Evolutionary conservation across 805 yeast species (phyloP).

Genomic region (Teunomyces tritomae): DNA sequence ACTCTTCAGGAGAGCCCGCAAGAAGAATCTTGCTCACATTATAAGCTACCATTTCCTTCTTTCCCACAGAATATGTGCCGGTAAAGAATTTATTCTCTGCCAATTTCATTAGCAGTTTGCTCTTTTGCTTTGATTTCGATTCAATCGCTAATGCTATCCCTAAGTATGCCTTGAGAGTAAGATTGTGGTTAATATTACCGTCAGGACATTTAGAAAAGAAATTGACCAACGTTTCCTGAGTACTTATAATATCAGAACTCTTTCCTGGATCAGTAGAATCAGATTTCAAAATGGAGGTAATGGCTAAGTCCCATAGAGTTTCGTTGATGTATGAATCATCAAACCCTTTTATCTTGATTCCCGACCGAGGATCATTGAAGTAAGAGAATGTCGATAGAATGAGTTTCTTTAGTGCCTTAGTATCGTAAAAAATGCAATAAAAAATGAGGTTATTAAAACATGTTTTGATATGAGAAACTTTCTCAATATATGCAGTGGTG

Average conservation of each 20-base stretch:
- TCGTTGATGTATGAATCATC: slow-evolving; percentile 18
- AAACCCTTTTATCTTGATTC: slow-evolving; percentile 17
- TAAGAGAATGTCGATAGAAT: slow-evolving; percentile 16
- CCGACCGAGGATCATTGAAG: slow-evolving; percentile 18
- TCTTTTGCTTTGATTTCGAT: slow-evolving; percentile 22
- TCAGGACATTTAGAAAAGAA: slow-evolving; percentile 9
- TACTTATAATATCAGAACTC: slow-evolving; percentile 15
- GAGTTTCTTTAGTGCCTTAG: slow-evolving; percentile 18
- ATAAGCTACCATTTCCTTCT: slow-evolving; percentile 21
- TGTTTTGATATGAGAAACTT: slow-evolving; percentile 15
- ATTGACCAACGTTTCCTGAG: slow-evolving; percentile 30
- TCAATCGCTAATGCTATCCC: slow-evolving; percentile 35
- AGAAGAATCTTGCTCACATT: slow-evolving; percentile 25
- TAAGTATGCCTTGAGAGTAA: slow-evolving; percentile 32
- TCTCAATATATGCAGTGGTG: slow-evolving; percentile 18
- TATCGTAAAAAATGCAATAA: slow-evolving; percentile 24
- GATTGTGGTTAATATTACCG: slow-evolving; percentile 11
- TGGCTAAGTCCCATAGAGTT: slow-evolving; percentile 29
- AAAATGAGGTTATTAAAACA: slow-evolving; percentile 27
- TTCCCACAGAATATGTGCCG: slow-evolving; percentile 4
- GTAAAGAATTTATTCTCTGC: slow-evolving; percentile 22
- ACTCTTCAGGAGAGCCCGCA: slow-evolving; percentile 33
- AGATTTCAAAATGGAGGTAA: slow-evolving; percentile 4
- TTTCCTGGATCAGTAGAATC: not conserved
- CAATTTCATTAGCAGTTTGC: slow-evolving; percentile 23